Evolutionary conservation across 441 rosid genomes (phyloP).

Genomic region (Theobroma grandiflorum): DNA sequence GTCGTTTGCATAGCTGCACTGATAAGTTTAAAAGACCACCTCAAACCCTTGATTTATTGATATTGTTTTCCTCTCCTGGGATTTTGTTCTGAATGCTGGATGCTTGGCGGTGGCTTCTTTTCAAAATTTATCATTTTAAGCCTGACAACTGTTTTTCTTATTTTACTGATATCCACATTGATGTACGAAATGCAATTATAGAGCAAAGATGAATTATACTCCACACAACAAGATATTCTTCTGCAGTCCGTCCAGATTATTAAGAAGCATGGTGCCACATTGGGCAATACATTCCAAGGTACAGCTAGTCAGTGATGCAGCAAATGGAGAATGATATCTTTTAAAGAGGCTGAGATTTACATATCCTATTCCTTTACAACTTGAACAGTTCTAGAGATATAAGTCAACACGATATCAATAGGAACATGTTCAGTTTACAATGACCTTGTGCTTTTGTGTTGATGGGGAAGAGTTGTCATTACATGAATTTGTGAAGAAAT

Average conservation of each 20-base stretch:
- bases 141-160: not conserved
- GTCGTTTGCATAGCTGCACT: not conserved
- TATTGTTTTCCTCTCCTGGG: not conserved
- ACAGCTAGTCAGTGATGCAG: constrained; percentile 27
- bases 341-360: not conserved
- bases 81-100: not conserved
- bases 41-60: not conserved
- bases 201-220: constrained; percentile 74
- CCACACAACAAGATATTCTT: constrained; percentile 76
- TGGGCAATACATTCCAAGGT: constrained; percentile 60
- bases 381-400: not conserved
- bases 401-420: not conserved
- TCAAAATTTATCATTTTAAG: not conserved
- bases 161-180: constrained; percentile 19
- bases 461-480: too few relatives aligned
- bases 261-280: constrained; percentile 69
- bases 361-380: not conserved
- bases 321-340: constrained; percentile 6
- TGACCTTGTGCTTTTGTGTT: not conserved
- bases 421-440: not conserved
- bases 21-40: not conserved
- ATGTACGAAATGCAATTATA: constrained; percentile 32
- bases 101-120: not conserved
- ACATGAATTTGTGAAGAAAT: constrained; percentile 3
- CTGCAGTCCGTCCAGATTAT: constrained; percentile 71